Evolutionary conservation across 75 land plant species (phyloP).

Genomic region (Selaginella moellendorffii): DNA sequence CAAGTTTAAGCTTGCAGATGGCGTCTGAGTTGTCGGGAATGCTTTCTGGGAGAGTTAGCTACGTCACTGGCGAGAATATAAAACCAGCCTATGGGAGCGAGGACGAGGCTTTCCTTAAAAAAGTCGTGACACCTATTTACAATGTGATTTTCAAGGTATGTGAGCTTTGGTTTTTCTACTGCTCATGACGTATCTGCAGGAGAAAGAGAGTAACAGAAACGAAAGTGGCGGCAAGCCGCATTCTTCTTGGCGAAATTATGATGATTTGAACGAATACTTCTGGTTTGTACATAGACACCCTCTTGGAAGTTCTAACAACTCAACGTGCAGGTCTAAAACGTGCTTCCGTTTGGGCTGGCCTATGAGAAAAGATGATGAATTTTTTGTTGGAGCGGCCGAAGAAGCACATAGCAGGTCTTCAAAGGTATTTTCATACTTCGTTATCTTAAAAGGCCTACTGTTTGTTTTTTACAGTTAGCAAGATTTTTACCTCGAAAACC

Average conservation of each 20-base stretch:
- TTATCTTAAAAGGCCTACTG: not conserved
- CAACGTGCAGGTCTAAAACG: constrained; percentile 39
- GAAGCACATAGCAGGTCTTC: constrained; percentile 11
- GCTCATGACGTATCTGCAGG: not conserved
- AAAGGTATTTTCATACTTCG: not conserved
- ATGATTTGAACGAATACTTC: constrained; percentile 89
- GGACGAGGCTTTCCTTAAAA: constrained; percentile 69
- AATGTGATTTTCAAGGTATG: constrained; percentile 63
- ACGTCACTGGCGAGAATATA: constrained; percentile 86
- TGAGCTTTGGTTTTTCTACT: not conserved
- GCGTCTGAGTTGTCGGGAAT: constrained; percentile 92
- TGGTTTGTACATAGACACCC: constrained; percentile 33
- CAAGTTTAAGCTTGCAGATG: constrained; percentile 38
- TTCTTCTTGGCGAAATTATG: constrained; percentile 88
- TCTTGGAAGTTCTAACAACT: not conserved
- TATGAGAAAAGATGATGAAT: constrained; percentile 36
- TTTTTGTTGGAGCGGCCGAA: constrained; percentile 35
- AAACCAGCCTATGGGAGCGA: constrained; percentile 95
- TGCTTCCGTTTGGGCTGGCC: constrained; percentile 82
- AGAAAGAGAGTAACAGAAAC: not conserved
- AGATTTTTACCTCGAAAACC: not conserved
- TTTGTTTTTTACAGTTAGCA: too few relatives aligned
- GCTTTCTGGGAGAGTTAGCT: constrained; percentile 81
- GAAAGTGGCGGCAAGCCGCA: too few relatives aligned
- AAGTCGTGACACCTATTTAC: constrained; percentile 81